Evolutionary conservation across 495 filamentous ascomycete species (phyloP).

Genomic region (Penicillium odoratum): DNA sequence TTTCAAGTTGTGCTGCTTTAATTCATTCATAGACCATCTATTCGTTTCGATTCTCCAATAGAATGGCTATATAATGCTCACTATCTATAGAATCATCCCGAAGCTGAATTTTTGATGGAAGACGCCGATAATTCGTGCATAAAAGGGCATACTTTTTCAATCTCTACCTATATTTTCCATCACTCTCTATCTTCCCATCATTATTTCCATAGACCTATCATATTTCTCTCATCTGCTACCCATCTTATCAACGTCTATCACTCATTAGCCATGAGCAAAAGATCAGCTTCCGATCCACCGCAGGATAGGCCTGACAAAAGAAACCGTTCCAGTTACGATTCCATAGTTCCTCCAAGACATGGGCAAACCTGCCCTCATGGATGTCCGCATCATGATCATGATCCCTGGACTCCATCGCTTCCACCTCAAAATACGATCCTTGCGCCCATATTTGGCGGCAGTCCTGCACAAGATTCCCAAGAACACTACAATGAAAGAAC

Average conservation of each 20-base stretch:
- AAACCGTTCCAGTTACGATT: background rate
- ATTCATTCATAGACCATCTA: background rate
- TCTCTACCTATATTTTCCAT: background rate
- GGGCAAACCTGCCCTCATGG: background rate
- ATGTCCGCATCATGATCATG: background rate
- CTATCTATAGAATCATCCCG: background rate
- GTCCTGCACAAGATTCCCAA: background rate
- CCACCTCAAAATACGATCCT: background rate
- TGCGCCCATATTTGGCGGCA: background rate
- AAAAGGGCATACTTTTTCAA: background rate
- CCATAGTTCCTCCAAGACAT: background rate
- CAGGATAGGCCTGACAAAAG: background rate
- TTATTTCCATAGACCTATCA: background rate
- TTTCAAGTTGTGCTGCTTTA: background rate
- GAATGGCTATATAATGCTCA: background rate
- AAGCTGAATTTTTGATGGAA: background rate
- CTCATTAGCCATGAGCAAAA: background rate
- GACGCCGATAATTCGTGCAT: background rate
- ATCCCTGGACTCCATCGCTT: background rate
- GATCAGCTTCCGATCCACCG: background rate
- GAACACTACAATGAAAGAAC: background rate
- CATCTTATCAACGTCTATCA: background rate
- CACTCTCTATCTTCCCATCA: constrained; percentile 1
- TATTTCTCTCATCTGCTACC: background rate
- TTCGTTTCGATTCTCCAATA: background rate